These are phyloP conservation scores for Saccharomycopsis vini DNA, from an alignment of 805 yeast species.

Conservation along the genomic window DNA sequence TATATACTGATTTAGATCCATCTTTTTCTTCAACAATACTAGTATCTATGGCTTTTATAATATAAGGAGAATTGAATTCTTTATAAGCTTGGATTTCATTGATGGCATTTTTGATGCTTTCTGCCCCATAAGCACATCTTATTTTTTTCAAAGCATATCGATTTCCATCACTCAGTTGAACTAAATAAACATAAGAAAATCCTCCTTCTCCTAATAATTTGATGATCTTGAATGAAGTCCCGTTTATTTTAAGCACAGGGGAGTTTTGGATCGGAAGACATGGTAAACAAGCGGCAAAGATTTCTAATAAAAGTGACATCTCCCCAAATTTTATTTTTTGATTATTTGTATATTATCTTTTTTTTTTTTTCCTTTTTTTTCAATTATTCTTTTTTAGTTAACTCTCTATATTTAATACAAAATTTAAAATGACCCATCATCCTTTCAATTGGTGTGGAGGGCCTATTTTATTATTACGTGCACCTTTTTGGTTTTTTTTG, in stretches of 20 bases:
- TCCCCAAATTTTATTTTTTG: no score
- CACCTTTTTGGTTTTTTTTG: no score
- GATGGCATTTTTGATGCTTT: constrained; percentile 64
- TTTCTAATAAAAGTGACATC: neutral
- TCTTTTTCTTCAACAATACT: constrained; percentile 63
- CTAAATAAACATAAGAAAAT: constrained; percentile 77
- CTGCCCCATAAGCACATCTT: constrained; percentile 79
- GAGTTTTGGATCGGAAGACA: constrained; percentile 11
- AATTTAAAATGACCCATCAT: no score
- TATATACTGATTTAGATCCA: constrained; percentile 71
- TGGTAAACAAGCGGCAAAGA: neutral
- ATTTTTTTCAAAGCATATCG: constrained; percentile 75
- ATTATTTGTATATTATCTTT: no score
- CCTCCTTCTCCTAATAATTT: constrained; percentile 87
- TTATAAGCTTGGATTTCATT: constrained; percentile 69
- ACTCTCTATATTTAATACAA: no score
- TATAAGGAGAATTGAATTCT: constrained; percentile 57
- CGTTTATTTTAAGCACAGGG: constrained; percentile 43
- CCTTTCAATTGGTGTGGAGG: no score
- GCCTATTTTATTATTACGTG: no score
- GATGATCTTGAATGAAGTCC: constrained; percentile 50
- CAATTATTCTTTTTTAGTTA: no score
- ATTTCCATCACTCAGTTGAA: constrained; percentile 39
- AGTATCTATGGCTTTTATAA: constrained; percentile 64
- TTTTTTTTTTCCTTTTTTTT: no score